Evolutionary conservation across 2,329 filamentous ascomycete genomes (phyloP).

Genomic region (Scortechinia acanthostroma): DNA sequence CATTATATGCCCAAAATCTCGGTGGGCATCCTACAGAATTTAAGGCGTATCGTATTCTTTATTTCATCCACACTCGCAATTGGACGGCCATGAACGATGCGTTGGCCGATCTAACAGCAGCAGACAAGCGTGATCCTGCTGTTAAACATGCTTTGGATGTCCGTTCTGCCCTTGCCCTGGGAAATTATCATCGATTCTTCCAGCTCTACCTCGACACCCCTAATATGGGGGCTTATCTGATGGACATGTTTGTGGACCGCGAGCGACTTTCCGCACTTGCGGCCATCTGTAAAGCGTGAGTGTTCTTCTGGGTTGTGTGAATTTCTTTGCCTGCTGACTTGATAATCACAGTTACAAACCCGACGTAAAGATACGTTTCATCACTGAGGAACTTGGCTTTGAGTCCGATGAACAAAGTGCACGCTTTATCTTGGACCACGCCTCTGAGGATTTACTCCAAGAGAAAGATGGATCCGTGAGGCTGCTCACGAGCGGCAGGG

Average conservation of each 20-base stretch:
- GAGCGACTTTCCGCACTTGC: conserved; percentile 64
- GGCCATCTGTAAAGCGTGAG: conserved; percentile 68
- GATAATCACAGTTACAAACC: conserved; percentile 53
- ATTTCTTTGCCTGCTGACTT: neutral
- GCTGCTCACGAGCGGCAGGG: conserved; percentile 46
- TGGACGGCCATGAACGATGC: conserved; percentile 74
- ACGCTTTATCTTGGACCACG: conserved; percentile 58
- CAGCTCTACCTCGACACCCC: conserved; percentile 65
- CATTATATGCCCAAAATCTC: conserved; percentile 59
- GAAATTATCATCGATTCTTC: conserved; percentile 74
- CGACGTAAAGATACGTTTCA: conserved; percentile 59
- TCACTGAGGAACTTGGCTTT: conserved; percentile 69
- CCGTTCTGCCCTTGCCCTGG: conserved; percentile 62
- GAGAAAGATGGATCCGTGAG: conserved; percentile 46
- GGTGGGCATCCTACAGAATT: conserved; percentile 68
- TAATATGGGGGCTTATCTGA: conserved; percentile 70
- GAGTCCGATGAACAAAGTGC: conserved; percentile 62
- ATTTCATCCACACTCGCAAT: conserved; percentile 75
- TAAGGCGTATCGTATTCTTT: conserved; percentile 73
- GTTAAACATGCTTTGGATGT: conserved; percentile 67
- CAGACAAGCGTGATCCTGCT: conserved; percentile 60
- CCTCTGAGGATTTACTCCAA: conserved; percentile 49
- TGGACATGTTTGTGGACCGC: conserved; percentile 72
- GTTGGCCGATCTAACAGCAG: conserved; percentile 69
- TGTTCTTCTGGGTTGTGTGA: no score